phyloP scores from a whole-genome alignment of 306 rosid genomes.

The Amphicarpaea edgeworthii region DNA sequence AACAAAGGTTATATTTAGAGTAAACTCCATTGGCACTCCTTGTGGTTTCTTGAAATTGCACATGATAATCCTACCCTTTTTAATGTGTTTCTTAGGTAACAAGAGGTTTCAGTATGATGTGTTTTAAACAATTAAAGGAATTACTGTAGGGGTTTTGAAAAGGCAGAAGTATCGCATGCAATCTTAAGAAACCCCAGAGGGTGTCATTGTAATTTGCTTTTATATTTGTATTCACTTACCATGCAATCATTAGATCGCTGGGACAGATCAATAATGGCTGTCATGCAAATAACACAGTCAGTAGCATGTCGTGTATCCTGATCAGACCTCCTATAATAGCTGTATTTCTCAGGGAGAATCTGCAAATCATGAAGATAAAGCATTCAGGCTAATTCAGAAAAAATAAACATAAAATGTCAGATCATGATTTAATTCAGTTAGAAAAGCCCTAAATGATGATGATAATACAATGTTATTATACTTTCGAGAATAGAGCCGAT shows the following conservation, averaged over 20 bases:
- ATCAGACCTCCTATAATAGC: slow-evolving; percentile 79
- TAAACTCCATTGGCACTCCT: not conserved
- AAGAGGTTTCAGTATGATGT: not conserved
- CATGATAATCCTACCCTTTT: too few species aligned
- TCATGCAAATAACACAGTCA: slow-evolving; percentile 98
- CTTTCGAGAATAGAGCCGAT: too few species aligned
- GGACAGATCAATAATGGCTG: slow-evolving; percentile 71
- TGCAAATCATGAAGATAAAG: slow-evolving; percentile 50
- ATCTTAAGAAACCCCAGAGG: too few species aligned
- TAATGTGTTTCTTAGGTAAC: not conserved
- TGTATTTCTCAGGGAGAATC: slow-evolving; percentile 96
- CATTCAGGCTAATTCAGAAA: slow-evolving; percentile 23
- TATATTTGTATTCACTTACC: slow-evolving; percentile 55
- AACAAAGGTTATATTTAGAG: too few species aligned
- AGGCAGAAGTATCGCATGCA: too few species aligned
- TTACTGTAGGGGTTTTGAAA: too few species aligned
- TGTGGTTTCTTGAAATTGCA: not conserved
- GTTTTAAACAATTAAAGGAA: too few species aligned
- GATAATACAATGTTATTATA: not conserved
- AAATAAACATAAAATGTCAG: not conserved
- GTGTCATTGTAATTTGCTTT: too few species aligned
- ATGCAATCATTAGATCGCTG: slow-evolving; percentile 81
- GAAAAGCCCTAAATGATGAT: slow-evolving; percentile 17
- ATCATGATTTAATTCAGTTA: slow-evolving; percentile 7
- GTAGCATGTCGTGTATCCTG: slow-evolving; percentile 61